Percentiles rank a stretch among this genome's conserved stretches.
Evolutionary conservation across 345 rosid genomes (phyloP).

Genomic region (Euphorbia pulcherrima): DNA sequence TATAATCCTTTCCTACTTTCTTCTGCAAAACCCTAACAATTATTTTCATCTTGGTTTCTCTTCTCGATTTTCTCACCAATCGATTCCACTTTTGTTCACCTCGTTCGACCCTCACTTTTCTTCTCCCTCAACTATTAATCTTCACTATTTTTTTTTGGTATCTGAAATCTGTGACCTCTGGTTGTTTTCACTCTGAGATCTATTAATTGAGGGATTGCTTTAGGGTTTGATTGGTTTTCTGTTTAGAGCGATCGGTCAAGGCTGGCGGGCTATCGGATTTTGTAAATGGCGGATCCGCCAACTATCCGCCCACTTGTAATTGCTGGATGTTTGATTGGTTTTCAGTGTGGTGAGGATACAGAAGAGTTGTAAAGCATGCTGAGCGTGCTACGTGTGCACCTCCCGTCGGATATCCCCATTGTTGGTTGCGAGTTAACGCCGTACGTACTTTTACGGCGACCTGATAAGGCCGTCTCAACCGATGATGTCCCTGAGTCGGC

Average conservation of each 20-base stretch:
- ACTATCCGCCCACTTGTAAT: slow-evolving; percentile 37
- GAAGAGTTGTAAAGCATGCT: slow-evolving; percentile 69
- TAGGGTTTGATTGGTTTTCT: slow-evolving; percentile 10
- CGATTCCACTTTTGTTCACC: not conserved
- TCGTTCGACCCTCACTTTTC: not conserved
- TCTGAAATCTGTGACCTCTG: not conserved
- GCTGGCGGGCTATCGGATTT: slow-evolving; percentile 22
- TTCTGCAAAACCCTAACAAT: slow-evolving; percentile 22
- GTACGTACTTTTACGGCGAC: slow-evolving; percentile 73
- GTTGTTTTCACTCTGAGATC: not conserved
- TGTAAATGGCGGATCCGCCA: slow-evolving; percentile 31
- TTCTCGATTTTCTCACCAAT: not conserved
- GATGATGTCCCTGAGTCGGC: slow-evolving; percentile 84
- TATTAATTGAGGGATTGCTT: not conserved
- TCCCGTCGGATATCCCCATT: slow-evolving; percentile 94
- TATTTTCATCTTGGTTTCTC: not conserved
- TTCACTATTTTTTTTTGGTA: not conserved
- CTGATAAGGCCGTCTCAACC: slow-evolving; percentile 49
- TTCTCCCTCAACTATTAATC: not conserved
- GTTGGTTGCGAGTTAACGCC: slow-evolving; percentile 98
- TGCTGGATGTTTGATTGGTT: slow-evolving; percentile 18
- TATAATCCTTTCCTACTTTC: not conserved
- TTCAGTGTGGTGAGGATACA: slow-evolving; percentile 32
- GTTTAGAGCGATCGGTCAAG: not conserved
- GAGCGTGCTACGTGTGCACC: slow-evolving; percentile 87